These are phyloP conservation scores for Trichophyton equinum DNA, from an alignment of 2,329 filamentous ascomycete genomes.

Conservation along the genomic window DNA sequence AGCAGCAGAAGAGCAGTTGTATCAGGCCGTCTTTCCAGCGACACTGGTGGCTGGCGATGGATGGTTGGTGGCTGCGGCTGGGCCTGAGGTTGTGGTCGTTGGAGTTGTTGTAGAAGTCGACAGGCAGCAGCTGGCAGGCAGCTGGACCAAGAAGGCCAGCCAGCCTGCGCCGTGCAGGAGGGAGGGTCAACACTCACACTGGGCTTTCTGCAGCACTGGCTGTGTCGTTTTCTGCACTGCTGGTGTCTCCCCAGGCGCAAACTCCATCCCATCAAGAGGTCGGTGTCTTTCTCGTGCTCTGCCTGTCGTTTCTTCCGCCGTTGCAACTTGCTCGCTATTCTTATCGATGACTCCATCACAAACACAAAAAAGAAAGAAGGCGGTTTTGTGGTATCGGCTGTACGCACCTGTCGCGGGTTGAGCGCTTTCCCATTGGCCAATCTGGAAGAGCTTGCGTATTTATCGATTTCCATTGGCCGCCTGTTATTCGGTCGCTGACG, in stretches of 20 bases:
- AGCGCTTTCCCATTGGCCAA: neutral
- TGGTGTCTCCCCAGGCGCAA: neutral
- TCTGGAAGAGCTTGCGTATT: neutral
- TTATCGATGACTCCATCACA: constrained; percentile 1
- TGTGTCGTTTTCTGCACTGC: neutral
- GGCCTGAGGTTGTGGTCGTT: neutral
- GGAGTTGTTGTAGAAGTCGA: neutral
- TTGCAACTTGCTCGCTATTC: neutral
- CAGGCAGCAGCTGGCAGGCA: neutral
- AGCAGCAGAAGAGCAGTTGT: neutral
- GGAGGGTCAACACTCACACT: neutral
- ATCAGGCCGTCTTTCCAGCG: neutral
- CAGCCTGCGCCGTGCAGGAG: neutral
- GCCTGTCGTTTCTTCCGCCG: neutral
- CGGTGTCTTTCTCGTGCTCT: neutral
- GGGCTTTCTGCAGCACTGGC: neutral
- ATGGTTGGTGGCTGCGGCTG: neutral
- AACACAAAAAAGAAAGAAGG: neutral
- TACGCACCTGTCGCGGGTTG: neutral
- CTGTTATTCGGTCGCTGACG: neutral
- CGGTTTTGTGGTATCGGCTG: neutral
- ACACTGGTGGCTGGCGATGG: neutral
- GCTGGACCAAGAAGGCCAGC: neutral
- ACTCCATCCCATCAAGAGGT: neutral
- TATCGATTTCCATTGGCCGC: neutral